A percentile compares a stretch with the other conserved stretches of the same genome.
Evolutionary conservation across 1,284 basidiomycete genomes (phyloP).

Genomic region (Ganoderma boninense): DNA sequence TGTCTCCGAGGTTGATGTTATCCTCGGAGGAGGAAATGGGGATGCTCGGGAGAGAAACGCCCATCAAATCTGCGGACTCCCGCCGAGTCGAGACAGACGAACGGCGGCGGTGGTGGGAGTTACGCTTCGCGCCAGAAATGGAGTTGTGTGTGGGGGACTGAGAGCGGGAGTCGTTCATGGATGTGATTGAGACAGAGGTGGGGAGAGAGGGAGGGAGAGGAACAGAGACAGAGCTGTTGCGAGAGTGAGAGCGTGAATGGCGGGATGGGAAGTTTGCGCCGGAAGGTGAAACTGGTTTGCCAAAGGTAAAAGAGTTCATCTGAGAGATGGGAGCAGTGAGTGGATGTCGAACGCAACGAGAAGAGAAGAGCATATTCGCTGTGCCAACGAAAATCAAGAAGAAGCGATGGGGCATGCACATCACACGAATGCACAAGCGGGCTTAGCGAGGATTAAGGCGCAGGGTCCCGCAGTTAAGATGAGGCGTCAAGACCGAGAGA

Average conservation of each 20-base stretch:
- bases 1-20: slow-evolving; percentile 73
- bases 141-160: slow-evolving; percentile 41
- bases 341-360: neutral
- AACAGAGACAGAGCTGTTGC: slow-evolving; percentile 59
- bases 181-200: slow-evolving; percentile 46
- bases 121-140: slow-evolving; percentile 61
- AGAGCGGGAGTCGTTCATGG: slow-evolving; percentile 47
- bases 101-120: slow-evolving; percentile 79
- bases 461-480: slow-evolving; percentile 16
- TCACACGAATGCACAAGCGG: slow-evolving; percentile 9
- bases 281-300: slow-evolving; percentile 40
- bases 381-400: neutral
- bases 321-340: slow-evolving; percentile 37
- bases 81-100: slow-evolving; percentile 87
- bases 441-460: slow-evolving; percentile 8
- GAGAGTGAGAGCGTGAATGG: slow-evolving; percentile 77
- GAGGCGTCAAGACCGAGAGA: neutral
- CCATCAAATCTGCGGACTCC: slow-evolving; percentile 88
- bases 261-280: slow-evolving; percentile 46
- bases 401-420: slow-evolving; percentile 9
- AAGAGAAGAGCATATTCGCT: slow-evolving; percentile 6
- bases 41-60: slow-evolving; percentile 70
- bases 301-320: slow-evolving; percentile 67
- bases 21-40: slow-evolving; percentile 64
- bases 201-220: slow-evolving; percentile 41